Conservation (phyloP, 2,329 filamentous ascomycete genomes). For the Pseudogymnoascus sp. region DNA sequence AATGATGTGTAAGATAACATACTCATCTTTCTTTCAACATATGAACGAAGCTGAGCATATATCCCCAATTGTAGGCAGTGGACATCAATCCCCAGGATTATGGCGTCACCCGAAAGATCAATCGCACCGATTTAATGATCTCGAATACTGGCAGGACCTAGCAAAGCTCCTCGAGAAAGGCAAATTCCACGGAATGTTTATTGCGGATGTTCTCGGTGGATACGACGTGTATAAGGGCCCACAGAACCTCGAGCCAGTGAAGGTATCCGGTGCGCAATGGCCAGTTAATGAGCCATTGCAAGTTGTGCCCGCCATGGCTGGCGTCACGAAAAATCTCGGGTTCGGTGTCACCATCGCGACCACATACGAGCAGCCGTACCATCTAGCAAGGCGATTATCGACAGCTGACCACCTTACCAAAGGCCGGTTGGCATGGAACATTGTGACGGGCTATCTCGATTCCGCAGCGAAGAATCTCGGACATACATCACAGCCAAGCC, state of each 20-base stretch:
- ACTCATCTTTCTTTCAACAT: constrained; percentile 6
- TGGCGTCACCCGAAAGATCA: constrained; percentile 58
- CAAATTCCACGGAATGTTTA: constrained; percentile 59
- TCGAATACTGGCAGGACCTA: constrained; percentile 52
- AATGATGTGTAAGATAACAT: constrained; percentile 34
- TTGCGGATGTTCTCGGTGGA: constrained; percentile 57
- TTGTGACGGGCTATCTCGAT: constrained; percentile 61
- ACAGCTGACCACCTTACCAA: constrained; percentile 58
- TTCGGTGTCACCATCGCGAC: constrained; percentile 61
- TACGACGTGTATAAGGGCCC: constrained; percentile 63
- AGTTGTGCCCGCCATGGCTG: constrained; percentile 58
- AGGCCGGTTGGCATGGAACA: constrained; percentile 42
- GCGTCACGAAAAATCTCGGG: constrained; percentile 55
- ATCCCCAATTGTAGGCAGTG: constrained; percentile 33
- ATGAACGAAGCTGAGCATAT: constrained; percentile 20
- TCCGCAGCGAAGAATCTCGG: constrained; percentile 57
- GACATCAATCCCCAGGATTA: constrained; percentile 46
- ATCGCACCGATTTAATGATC: constrained; percentile 51
- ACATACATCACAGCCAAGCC: constrained; percentile 46
- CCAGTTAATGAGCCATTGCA: constrained; percentile 61
- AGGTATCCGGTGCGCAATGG: constrained; percentile 57
- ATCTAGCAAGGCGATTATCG: constrained; percentile 52
- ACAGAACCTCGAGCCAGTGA: constrained; percentile 48
- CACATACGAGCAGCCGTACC: constrained; percentile 61
- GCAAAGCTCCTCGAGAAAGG: constrained; percentile 51